Percentiles rank a stretch among this genome's conserved stretches.
These are phyloP conservation scores for Kodamaea hsintzibuensis DNA, from an alignment of 805 yeast species.

Conservation along the genomic window DNA sequence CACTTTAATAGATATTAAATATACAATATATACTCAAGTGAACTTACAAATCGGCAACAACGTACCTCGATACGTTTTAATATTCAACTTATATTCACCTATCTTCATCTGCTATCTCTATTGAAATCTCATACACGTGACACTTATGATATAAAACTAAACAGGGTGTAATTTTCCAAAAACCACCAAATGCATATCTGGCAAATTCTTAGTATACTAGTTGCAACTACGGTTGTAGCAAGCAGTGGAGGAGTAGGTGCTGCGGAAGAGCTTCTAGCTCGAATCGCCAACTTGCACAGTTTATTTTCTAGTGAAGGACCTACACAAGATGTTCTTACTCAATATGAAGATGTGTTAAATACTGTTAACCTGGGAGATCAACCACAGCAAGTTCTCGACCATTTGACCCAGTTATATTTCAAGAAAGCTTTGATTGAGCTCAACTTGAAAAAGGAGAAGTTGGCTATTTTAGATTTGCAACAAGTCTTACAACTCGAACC, in stretches of 20 bases:
- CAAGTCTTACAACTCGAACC: constrained; percentile 45
- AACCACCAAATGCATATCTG: constrained; percentile 5
- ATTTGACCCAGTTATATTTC: constrained; percentile 49
- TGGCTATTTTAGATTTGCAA: constrained; percentile 55
- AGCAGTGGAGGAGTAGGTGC: neutral
- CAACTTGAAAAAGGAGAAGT: constrained; percentile 52
- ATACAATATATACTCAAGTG: too few relatives aligned
- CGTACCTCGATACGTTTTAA: too few relatives aligned
- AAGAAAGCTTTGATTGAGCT: constrained; percentile 64
- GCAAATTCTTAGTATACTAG: constrained; percentile 1
- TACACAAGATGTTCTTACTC: constrained; percentile 23
- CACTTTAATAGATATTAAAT: too few relatives aligned
- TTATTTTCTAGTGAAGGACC: constrained; percentile 33
- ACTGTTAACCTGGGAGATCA: constrained; percentile 5
- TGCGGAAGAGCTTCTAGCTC: neutral
- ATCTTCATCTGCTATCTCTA: neutral
- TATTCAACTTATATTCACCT: neutral
- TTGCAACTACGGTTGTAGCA: neutral
- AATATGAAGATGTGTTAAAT: constrained; percentile 19
- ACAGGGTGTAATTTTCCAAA: neutral
- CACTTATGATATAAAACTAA: neutral
- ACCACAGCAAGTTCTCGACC: constrained; percentile 10
- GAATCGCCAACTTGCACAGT: constrained; percentile 10
- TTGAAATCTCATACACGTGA: neutral
- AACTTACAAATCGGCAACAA: neutral